Percentiles rank a stretch among this genome's conserved stretches.
These are phyloP conservation scores for Tetrahymena thermophila DNA, from an alignment of 73 alveolate species.

Conservation along the genomic window DNA sequence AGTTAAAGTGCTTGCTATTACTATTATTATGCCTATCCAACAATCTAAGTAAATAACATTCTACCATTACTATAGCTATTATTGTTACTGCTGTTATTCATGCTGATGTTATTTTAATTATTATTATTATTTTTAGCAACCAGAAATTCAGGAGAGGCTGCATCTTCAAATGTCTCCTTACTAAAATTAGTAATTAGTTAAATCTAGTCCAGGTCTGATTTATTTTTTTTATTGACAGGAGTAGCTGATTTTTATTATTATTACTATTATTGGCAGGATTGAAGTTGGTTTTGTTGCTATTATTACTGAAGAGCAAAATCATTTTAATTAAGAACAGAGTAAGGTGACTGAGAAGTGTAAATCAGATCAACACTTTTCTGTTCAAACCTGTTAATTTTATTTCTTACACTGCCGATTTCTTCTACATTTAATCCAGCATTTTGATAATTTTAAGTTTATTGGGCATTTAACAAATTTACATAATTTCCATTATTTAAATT, in stretches of 20 bases:
- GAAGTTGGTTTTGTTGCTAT: neutral
- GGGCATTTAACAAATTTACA: neutral
- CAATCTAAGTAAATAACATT: neutral
- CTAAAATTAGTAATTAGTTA: neutral
- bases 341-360: neutral
- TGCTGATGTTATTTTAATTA: neutral
- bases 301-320: neutral
- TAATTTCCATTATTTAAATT: neutral
- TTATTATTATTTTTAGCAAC: neutral
- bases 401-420: neutral
- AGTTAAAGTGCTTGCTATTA: neutral
- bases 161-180: neutral
- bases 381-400: neutral
- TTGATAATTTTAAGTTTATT: neutral
- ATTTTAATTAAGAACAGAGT: neutral
- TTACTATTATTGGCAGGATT: neutral
- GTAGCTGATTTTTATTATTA: neutral
- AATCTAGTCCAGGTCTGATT: neutral
- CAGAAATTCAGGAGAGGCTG: neutral
- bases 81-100: neutral
- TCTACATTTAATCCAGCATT: neutral
- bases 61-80: neutral
- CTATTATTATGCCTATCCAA: neutral
- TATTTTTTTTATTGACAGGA: neutral
- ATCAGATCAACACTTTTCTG: neutral